A percentile compares a stretch with the other conserved stretches of the same genome.
These are phyloP conservation scores for Potentilla sterilis DNA, from an alignment of 306 rosid species.

Conservation along the genomic window DNA sequence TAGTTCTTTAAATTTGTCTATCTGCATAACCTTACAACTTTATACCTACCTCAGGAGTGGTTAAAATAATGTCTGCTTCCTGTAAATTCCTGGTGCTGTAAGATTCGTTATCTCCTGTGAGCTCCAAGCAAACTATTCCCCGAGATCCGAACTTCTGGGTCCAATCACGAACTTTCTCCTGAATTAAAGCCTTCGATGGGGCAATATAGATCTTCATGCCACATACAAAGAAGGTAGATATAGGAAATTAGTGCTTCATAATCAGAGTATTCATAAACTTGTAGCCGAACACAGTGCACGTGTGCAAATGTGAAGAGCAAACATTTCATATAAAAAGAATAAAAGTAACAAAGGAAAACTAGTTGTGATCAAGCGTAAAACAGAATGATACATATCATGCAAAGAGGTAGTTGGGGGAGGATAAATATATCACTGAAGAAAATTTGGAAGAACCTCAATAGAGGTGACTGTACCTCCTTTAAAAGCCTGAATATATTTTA, in stretches of 20 bases:
- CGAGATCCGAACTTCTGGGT: conserved; percentile 68
- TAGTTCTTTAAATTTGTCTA: background rate
- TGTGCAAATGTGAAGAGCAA: conserved; percentile 25
- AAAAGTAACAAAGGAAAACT: background rate
- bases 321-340: conserved; percentile 4
- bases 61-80: conserved; percentile 88
- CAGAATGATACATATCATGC: background rate
- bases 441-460: background rate
- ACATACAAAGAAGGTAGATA: conserved; percentile 33
- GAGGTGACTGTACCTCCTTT: conserved; percentile 8
- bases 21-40: background rate
- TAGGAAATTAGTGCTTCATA: conserved; percentile 20
- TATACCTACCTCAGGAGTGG: conserved; percentile 87
- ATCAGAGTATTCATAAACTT: conserved; percentile 23
- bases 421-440: background rate
- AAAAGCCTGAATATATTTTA: background rate
- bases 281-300: conserved; percentile 27
- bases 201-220: conserved; percentile 73
- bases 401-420: conserved; percentile 12
- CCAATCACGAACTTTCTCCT: conserved; percentile 95
- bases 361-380: background rate
- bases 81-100: conserved; percentile 67
- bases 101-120: conserved; percentile 85
- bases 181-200: conserved; percentile 96
- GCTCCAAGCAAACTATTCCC: conserved; percentile 83